A percentile compares a stretch with the other conserved stretches of the same genome.
These are phyloP conservation scores for Canariomyces notabilis DNA, from an alignment of 2,329 filamentous ascomycete species.

Conservation along the genomic window DNA sequence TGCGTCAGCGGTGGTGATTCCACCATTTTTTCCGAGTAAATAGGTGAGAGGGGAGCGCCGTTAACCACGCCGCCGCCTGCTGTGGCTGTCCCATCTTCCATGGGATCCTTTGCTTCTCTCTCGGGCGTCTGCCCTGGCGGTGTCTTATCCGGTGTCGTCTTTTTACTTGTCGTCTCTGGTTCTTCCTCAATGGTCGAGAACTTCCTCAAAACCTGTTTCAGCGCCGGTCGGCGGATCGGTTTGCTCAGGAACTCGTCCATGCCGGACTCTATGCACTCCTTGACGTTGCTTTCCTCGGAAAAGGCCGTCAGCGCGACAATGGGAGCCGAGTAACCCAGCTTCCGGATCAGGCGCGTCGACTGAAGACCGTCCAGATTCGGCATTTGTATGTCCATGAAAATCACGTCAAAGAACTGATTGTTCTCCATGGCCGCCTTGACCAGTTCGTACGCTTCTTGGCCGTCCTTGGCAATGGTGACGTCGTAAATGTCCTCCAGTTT, in stretches of 20 bases:
- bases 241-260: slow-evolving; percentile 86
- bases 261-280: slow-evolving; percentile 79
- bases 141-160: slow-evolving; percentile 29
- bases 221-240: slow-evolving; percentile 71
- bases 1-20: too few relatives aligned
- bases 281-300: slow-evolving; percentile 82
- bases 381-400: slow-evolving; percentile 97
- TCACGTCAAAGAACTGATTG: slow-evolving; percentile 71
- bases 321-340: slow-evolving; percentile 80
- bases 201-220: slow-evolving; percentile 82
- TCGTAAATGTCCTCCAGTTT: slow-evolving; percentile 79
- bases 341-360: slow-evolving; percentile 75
- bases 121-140: slow-evolving; percentile 16
- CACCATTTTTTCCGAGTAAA: too few relatives aligned
- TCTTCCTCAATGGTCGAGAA: slow-evolving; percentile 79
- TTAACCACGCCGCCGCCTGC: too few relatives aligned
- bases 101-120: slow-evolving; percentile 12
- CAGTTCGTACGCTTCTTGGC: slow-evolving; percentile 80
- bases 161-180: slow-evolving; percentile 40
- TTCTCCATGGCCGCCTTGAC: slow-evolving; percentile 78
- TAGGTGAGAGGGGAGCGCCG: too few relatives aligned
- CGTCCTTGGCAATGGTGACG: slow-evolving; percentile 80
- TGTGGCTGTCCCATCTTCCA: neutral
- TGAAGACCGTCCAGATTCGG: slow-evolving; percentile 87
- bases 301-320: slow-evolving; percentile 91